phyloP scores from a whole-genome alignment of 768 basidiomycete species.

The Naganishia antarctica region DNA sequence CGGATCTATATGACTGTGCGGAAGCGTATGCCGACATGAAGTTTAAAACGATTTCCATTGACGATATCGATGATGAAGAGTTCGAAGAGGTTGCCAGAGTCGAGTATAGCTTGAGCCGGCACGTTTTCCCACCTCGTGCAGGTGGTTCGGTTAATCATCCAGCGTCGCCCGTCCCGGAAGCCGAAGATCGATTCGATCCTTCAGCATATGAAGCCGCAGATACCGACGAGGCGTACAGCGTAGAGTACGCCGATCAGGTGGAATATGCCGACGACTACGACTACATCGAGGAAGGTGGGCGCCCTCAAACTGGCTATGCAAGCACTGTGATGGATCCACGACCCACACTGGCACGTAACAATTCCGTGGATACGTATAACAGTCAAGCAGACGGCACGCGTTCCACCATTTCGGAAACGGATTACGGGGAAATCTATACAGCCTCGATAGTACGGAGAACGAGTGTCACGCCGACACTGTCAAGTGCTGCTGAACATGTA shows the following conservation, averaged over 20 bases:
- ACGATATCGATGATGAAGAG: slow-evolving; percentile 14
- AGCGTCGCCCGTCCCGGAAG: not conserved
- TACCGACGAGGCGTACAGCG: slow-evolving; percentile 18
- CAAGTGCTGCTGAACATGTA: not conserved
- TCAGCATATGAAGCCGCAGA: slow-evolving; percentile 26
- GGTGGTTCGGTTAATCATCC: not conserved
- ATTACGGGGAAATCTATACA: slow-evolving; percentile 15
- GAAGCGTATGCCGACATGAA: not conserved
- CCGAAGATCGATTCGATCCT: slow-evolving; percentile 25
- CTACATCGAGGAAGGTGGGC: not conserved
- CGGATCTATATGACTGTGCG: slow-evolving; percentile 3
- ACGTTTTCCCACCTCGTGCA: slow-evolving; percentile 8
- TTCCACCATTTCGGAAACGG: slow-evolving; percentile 8
- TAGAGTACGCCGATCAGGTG: slow-evolving; percentile 17
- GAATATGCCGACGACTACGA: slow-evolving; percentile 5
- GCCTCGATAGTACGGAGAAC: slow-evolving; percentile 5
- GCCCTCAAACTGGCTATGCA: not conserved
- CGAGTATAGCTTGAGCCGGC: slow-evolving; percentile 21
- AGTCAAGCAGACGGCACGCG: slow-evolving; percentile 4
- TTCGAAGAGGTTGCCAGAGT: slow-evolving; percentile 14
- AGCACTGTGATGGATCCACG: not conserved
- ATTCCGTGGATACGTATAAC: slow-evolving; percentile 1
- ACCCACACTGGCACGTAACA: not conserved
- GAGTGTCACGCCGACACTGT: slow-evolving; percentile 10
- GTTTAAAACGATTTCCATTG: slow-evolving; percentile 17